Conservation (phyloP, 345 rosid genomes). For the Acer campestre region DNA sequence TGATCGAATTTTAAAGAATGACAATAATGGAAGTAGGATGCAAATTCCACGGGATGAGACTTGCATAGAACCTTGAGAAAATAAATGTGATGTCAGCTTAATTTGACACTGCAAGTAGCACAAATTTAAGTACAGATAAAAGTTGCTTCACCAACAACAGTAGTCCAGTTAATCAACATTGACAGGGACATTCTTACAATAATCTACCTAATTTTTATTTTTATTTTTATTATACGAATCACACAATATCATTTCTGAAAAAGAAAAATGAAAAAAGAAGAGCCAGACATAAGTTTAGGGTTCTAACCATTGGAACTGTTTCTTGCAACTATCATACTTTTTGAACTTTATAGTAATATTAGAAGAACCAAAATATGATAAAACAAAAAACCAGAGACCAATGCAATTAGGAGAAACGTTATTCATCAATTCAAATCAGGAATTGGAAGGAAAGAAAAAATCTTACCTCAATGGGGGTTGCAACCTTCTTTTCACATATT, state of each 20-base stretch:
- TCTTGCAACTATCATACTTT: background rate
- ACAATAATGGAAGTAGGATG: constrained; percentile 86
- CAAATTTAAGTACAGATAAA: background rate
- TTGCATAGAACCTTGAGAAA: constrained; percentile 70
- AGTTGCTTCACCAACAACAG: constrained; percentile 6
- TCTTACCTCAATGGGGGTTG: constrained; percentile 90
- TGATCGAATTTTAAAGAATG: constrained; percentile 81
- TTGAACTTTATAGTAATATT: background rate
- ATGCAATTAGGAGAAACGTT: background rate
- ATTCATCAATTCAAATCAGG: background rate
- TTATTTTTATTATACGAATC: background rate
- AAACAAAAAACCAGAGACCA: background rate
- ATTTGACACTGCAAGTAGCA: background rate
- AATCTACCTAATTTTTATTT: background rate
- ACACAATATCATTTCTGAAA: background rate
- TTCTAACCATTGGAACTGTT: background rate
- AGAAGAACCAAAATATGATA: no score
- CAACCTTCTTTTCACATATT: constrained; percentile 85
- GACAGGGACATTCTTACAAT: background rate
- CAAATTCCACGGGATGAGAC: constrained; percentile 66
- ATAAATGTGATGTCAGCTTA: constrained; percentile 5
- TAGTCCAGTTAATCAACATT: background rate
- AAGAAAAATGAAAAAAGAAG: constrained; percentile 10
- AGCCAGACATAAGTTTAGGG: background rate
- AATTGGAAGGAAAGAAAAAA: background rate